phyloP scores from a whole-genome alignment of 768 basidiomycete species.

The Tylopilus vinaceipallidus region DNA sequence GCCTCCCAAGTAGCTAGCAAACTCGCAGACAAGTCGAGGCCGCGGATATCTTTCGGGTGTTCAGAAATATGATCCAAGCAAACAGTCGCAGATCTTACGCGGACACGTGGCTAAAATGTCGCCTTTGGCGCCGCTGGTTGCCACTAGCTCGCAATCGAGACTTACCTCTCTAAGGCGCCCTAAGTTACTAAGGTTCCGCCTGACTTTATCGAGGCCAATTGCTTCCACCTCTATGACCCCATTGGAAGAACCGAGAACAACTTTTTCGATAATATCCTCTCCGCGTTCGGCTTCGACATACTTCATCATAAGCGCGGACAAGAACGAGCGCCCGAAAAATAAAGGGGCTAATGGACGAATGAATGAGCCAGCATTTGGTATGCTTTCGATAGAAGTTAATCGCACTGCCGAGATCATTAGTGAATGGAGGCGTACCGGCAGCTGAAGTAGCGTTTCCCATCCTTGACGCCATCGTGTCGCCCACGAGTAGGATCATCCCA shows the following conservation, averaged over 20 bases:
- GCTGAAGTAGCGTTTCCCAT: slow-evolving; percentile 73
- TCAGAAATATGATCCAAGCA: slow-evolving; percentile 13
- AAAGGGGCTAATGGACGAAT: slow-evolving; percentile 64
- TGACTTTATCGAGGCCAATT: slow-evolving; percentile 76
- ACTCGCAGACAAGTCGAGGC: slow-evolving; percentile 77
- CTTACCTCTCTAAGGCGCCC: slow-evolving; percentile 74
- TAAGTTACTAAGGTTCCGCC: slow-evolving; percentile 64
- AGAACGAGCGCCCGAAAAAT: slow-evolving; percentile 66
- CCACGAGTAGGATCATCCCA: slow-evolving; percentile 88
- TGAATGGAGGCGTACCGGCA: slow-evolving; percentile 53
- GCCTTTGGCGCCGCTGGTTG: slow-evolving; percentile 47
- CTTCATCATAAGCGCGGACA: slow-evolving; percentile 69
- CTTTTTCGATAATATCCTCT: slow-evolving; percentile 51
- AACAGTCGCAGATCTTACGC: slow-evolving; percentile 46
- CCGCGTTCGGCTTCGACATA: slow-evolving; percentile 70
- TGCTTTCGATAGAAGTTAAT: slow-evolving; percentile 38
- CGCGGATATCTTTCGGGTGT: slow-evolving; percentile 57
- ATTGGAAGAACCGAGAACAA: slow-evolving; percentile 77
- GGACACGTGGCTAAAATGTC: slow-evolving; percentile 58
- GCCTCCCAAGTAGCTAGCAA: slow-evolving; percentile 71
- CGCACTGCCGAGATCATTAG: slow-evolving; percentile 10
- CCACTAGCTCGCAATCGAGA: slow-evolving; percentile 67
- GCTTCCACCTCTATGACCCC: slow-evolving; percentile 86
- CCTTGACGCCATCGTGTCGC: slow-evolving; percentile 83
- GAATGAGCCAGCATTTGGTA: slow-evolving; percentile 71